Evolutionary conservation across 2,329 filamentous ascomycete genomes (phyloP), one percentile per base, ranked within the genome.

Genomic region (Trichoderma polysporum): DNA sequence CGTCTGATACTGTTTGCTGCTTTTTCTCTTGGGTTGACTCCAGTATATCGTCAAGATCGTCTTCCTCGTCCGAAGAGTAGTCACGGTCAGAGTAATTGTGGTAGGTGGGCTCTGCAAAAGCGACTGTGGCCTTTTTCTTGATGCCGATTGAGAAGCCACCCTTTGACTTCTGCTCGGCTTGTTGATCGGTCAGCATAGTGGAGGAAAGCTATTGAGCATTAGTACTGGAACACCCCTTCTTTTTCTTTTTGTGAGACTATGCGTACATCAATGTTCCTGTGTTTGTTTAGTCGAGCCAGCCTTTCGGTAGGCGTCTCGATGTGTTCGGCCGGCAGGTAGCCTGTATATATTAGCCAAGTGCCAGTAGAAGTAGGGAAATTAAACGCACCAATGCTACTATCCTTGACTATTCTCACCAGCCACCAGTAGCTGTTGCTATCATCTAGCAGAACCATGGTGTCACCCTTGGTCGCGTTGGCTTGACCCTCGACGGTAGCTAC

Each of bases 341-440:
- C 94, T 97, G 69, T 22, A 29, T 12, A 35, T 35, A 12, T 66
- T 50, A 66, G 45, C 45, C 39, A 35, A 37, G 17, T 33, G 3
- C 17, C 22, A 2, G 41, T 17, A 15, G 31, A 15, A 19, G 12
- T 50, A 49, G 17, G 25, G 25, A 22, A 37, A 19, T 12, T 9
- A 9, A 45, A 73, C 82, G 66, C 78, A 89, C 86, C 88, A 78
- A 99, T 99, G 77, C 93, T 98, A 78, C 92, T 96, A 79, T 99
- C 95, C 79, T 98, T 98, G 62, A 98, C 94, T 53, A 99, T 92
- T 71, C 94, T 87, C 15, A 99, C 95, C 69, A 99, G 87, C 95
- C 95, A 99, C 95, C 95, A 99, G 79, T 99, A 99, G 80, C 94
- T 98, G 81, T 99, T 99, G 81, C 93, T 98, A 75, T 99, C 95